Conservation (phyloP, 2,329 filamentous ascomycete genomes). For the Hymenoscyphus occultus region DNA sequence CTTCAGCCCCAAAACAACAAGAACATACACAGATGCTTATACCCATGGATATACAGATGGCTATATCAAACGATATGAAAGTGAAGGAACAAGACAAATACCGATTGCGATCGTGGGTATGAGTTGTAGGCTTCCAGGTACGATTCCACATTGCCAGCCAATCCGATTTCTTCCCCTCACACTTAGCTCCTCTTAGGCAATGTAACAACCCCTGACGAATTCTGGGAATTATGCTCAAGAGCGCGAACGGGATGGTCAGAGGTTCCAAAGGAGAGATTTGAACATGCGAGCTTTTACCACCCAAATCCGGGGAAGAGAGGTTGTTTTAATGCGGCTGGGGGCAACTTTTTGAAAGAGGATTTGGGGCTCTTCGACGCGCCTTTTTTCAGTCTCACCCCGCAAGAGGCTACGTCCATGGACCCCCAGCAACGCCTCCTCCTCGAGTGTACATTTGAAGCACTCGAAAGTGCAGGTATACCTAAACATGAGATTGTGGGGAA, state of each 20-base stretch:
- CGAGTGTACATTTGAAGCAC: constrained; percentile 71
- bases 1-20: constrained; percentile 9
- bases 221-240: constrained; percentile 38
- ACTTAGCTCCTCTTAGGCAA: constrained; percentile 23
- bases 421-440: constrained; percentile 74
- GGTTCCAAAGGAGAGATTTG: constrained; percentile 40
- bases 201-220: constrained; percentile 37
- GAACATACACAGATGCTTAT: constrained; percentile 22
- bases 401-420: constrained; percentile 74
- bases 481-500: constrained; percentile 22
- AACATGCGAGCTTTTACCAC: constrained; percentile 52
- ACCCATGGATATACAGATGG: constrained; percentile 30
- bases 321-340: constrained; percentile 21
- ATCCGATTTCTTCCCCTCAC: not conserved
- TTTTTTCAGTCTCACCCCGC: constrained; percentile 71
- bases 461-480: constrained; percentile 28
- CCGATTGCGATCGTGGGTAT: constrained; percentile 42
- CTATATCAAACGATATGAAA: constrained; percentile 21
- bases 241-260: constrained; percentile 37
- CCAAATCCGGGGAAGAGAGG: constrained; percentile 39
- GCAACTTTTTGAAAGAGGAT: constrained; percentile 26
- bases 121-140: constrained; percentile 39
- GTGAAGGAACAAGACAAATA: constrained; percentile 17
- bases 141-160: not conserved
- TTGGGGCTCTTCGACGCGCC: constrained; percentile 44